Evolutionary conservation across 768 basidiomycete genomes (phyloP).

Genomic region (Tylopilus felleus): DNA sequence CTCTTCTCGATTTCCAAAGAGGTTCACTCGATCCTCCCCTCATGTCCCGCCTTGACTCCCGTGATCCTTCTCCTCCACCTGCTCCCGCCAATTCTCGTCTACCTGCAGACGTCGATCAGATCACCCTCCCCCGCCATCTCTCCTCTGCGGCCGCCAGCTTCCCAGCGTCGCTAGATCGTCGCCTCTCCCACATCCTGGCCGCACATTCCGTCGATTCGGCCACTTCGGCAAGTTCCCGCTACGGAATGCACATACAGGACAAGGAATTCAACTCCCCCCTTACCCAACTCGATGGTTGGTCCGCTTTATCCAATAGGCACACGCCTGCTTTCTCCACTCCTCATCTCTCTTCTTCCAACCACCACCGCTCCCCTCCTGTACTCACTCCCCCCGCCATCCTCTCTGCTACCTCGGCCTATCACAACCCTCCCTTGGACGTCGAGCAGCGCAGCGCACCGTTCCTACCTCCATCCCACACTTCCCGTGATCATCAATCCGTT

Average conservation of each 20-base stretch:
- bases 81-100: conserved; percentile 30
- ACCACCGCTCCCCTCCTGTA: conserved; percentile 40
- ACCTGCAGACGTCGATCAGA: conserved; percentile 31
- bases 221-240: conserved; percentile 32
- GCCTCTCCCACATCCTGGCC: conserved; percentile 12
- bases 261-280: conserved; percentile 34
- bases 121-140: conserved; percentile 12
- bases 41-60: conserved; percentile 45
- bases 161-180: conserved; percentile 23
- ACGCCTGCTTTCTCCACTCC: conserved; percentile 22
- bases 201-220: conserved; percentile 17
- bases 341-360: conserved; percentile 42
- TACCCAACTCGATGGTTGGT: conserved; percentile 30
- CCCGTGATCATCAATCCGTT: conserved; percentile 16
- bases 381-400: conserved; percentile 22
- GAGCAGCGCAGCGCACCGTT: conserved; percentile 19
- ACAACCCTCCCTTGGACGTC: conserved; percentile 16
- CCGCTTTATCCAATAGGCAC: conserved; percentile 34
- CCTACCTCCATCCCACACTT: conserved; percentile 16
- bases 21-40: conserved; percentile 10
- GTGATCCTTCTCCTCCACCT: conserved; percentile 38
- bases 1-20: conserved; percentile 27
- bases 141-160: conserved; percentile 10
- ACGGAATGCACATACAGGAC: conserved; percentile 35
- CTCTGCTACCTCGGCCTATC: conserved; percentile 17